Percentiles rank a stretch among this genome's conserved stretches.
phyloP scores from a whole-genome alignment of 2,329 filamentous ascomycete species.

The Fusarium coicis region DNA sequence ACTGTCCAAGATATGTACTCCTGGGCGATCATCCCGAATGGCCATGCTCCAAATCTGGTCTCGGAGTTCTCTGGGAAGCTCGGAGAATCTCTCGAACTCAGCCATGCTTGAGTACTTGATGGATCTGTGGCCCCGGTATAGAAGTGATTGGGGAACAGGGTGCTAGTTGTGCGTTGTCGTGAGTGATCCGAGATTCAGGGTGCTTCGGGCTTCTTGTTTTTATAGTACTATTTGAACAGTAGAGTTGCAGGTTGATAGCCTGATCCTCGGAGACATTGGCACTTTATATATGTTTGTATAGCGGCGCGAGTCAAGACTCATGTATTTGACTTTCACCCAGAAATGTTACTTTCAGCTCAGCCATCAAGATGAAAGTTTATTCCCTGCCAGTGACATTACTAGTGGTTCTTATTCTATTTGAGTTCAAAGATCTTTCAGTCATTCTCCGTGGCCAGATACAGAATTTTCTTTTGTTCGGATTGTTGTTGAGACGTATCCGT shows the following conservation, averaged over 20 bases:
- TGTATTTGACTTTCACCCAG: neutral
- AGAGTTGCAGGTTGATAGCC: rapidly evolving
- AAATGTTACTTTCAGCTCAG: neutral
- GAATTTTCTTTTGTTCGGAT: neutral
- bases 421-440: too few relatives aligned
- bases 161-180: neutral
- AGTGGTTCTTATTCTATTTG: too few relatives aligned
- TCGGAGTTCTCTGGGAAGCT: too few relatives aligned
- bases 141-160: neutral
- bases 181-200: neutral
- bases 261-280: neutral
- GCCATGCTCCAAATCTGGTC: too few relatives aligned
- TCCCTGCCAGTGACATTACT: neutral
- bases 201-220: neutral
- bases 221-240: too few relatives aligned
- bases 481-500: rapidly evolving
- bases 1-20: too few relatives aligned
- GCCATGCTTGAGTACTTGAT: too few relatives aligned
- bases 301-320: neutral
- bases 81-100: too few relatives aligned
- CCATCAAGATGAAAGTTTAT: neutral
- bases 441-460: neutral
- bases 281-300: neutral
- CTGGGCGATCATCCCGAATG: too few relatives aligned
- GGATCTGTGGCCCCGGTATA: neutral